A percentile compares a stretch with the other conserved stretches of the same genome.
Evolutionary conservation across 495 filamentous ascomycete species (phyloP).

Genomic region (Hypoxylon crocopeplum): DNA sequence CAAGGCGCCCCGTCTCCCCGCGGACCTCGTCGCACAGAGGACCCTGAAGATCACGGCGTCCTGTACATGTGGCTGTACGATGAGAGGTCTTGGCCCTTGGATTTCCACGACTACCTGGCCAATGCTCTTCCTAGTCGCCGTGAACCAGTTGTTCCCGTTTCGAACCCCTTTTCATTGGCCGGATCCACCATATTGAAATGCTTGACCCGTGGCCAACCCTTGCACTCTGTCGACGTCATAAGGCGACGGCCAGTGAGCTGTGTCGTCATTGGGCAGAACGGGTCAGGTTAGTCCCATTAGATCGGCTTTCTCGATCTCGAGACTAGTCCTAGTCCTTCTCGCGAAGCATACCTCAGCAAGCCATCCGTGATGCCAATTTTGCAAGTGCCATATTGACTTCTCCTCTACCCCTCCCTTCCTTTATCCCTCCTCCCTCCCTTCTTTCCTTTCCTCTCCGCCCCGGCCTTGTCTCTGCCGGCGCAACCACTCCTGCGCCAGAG

Average conservation of each 20-base stretch:
- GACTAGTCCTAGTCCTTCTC: conserved; percentile 11
- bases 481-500: conserved; percentile 14
- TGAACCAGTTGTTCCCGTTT: conserved; percentile 11
- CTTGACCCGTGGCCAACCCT: conserved; percentile 23
- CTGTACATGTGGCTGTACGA: conserved; percentile 39
- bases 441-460: conserved; percentile 21
- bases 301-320: conserved; percentile 21
- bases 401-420: conserved; percentile 12
- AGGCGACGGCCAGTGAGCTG: conserved; percentile 21
- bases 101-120: conserved; percentile 25
- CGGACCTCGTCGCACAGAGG: conserved; percentile 33
- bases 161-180: conserved; percentile 14
- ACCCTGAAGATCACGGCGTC: conserved; percentile 39
- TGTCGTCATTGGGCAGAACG: conserved; percentile 39
- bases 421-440: conserved; percentile 1
- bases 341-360: conserved; percentile 23
- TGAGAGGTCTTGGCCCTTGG: conserved; percentile 31
- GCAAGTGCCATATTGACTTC: conserved; percentile 30
- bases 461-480: conserved; percentile 17
- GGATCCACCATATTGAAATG: conserved; percentile 19
- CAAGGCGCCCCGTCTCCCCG: conserved; percentile 34
- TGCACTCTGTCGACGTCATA: conserved; percentile 36
- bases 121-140: conserved; percentile 20
- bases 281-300: conserved; percentile 17
- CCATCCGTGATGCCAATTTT: conserved; percentile 12